Percentiles rank a stretch among this genome's conserved stretches.
Evolutionary conservation across 176 grass and related monocot species (phyloP).

Genomic region (Calamus simplicifolius): DNA sequence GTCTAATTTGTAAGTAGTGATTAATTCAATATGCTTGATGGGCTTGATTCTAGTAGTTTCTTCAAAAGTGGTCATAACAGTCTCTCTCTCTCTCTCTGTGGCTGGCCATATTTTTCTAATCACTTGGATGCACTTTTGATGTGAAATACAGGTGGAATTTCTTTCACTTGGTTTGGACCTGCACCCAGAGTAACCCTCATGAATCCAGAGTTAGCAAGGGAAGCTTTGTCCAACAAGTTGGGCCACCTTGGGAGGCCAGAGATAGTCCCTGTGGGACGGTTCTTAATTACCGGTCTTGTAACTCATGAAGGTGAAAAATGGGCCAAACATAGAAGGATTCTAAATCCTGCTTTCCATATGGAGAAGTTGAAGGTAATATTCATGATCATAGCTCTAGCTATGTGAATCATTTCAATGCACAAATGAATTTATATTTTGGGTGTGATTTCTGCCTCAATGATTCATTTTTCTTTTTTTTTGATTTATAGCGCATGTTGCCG

Average conservation of each 20-base stretch:
- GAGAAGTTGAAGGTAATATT: constrained; percentile 54
- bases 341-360: constrained; percentile 62
- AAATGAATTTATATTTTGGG: too few relatives aligned
- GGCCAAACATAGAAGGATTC: constrained; percentile 48
- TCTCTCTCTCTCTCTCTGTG: too few relatives aligned
- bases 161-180: constrained; percentile 41
- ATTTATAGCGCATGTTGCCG: constrained; percentile 39
- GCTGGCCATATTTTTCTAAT: not conserved
- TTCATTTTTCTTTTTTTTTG: not conserved
- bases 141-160: constrained; percentile 31
- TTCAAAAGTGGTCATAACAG: too few relatives aligned
- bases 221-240: constrained; percentile 45
- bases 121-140: not conserved
- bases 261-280: not conserved
- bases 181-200: constrained; percentile 40
- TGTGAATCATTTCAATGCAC: too few relatives aligned
- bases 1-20: too few relatives aligned
- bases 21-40: too few relatives aligned
- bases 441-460: not conserved
- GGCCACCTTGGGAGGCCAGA: constrained; percentile 30
- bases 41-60: too few relatives aligned
- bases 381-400: too few relatives aligned
- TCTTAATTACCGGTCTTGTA: constrained; percentile 9
- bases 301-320: constrained; percentile 49
- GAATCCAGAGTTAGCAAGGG: constrained; percentile 34